phyloP scores from a whole-genome alignment of 2,329 filamentous ascomycete species.

The Xylaria hypoxylon region DNA sequence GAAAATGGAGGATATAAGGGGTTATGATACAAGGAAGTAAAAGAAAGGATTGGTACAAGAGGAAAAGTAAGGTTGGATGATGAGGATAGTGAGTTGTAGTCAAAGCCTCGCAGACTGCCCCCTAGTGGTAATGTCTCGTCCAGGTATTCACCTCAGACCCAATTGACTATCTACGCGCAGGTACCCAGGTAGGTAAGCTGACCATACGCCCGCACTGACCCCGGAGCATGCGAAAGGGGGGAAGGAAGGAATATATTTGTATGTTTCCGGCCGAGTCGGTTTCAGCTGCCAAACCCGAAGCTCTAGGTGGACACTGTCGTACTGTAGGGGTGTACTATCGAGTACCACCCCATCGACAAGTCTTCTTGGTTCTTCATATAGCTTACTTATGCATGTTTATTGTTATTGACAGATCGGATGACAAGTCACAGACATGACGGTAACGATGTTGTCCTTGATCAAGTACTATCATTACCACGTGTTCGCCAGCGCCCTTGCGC shows the following conservation, averaged over 20 bases:
- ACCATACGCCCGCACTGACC: too few relatives aligned
- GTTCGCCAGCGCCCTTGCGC: constrained; percentile 12
- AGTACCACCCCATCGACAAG: constrained; percentile 1
- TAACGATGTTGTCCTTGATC: constrained; percentile 11
- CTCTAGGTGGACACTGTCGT: constrained; percentile 5
- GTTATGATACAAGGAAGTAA: background rate
- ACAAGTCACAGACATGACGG: constrained; percentile 1
- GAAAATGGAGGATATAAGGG: background rate
- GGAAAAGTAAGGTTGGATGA: constrained; percentile 1
- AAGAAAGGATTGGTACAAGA: constrained; percentile 3
- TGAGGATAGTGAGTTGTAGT: background rate
- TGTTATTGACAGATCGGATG: constrained; percentile 5
- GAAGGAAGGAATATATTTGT: constrained; percentile 8
- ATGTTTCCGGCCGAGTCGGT: constrained; percentile 19
- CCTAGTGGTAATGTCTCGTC: too few relatives aligned
- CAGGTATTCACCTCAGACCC: too few relatives aligned
- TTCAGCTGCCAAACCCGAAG: constrained; percentile 4
- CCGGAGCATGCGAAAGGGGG: background rate
- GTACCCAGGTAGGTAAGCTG: too few relatives aligned
- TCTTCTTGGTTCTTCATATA: constrained; percentile 7
- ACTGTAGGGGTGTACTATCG: constrained; percentile 2
- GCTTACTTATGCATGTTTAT: constrained; percentile 14
- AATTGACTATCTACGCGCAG: too few relatives aligned
- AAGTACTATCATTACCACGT: constrained; percentile 15
- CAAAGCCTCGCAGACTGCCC: background rate